Percentiles rank a stretch among this genome's conserved stretches.
phyloP scores from a whole-genome alignment of 1,139 yeast species.

The Geotrichum klebahnii region DNA sequence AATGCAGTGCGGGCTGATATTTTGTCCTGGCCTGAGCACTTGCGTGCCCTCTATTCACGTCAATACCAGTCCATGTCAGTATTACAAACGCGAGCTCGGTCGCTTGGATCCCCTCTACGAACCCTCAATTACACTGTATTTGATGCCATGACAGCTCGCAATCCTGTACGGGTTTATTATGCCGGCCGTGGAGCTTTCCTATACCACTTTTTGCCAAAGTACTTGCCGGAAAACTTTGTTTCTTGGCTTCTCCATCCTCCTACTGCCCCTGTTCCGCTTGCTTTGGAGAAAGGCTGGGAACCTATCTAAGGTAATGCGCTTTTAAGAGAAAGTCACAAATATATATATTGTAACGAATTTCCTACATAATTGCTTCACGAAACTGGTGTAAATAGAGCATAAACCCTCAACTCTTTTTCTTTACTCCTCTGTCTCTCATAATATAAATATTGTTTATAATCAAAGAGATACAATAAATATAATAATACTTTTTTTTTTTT shows the following conservation, averaged over 20 bases:
- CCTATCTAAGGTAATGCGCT: slow-evolving; percentile 17
- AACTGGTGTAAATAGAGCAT: too few species aligned
- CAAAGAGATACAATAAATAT: too few species aligned
- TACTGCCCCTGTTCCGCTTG: slow-evolving; percentile 21
- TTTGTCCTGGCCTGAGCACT: slow-evolving; percentile 42
- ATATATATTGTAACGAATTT: too few species aligned
- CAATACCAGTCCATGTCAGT: slow-evolving; percentile 36
- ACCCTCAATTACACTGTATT: slow-evolving; percentile 38
- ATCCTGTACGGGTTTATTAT: slow-evolving; percentile 38
- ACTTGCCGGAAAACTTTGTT: slow-evolving; percentile 38
- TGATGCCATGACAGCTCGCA: slow-evolving; percentile 35
- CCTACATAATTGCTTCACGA: too few species aligned
- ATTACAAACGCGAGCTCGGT: slow-evolving; percentile 33
- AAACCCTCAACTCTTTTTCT: too few species aligned
- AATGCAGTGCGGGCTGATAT: slow-evolving; percentile 41
- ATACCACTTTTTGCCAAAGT: slow-evolving; percentile 36
- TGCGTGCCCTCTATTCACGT: slow-evolving; percentile 39
- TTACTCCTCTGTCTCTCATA: too few species aligned
- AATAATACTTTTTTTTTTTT: too few species aligned
- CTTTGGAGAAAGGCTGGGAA: slow-evolving; percentile 22
- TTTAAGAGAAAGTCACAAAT: too few species aligned
- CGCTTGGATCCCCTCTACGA: slow-evolving; percentile 36
- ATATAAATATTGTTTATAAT: too few species aligned
- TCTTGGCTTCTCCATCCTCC: slow-evolving; percentile 37
- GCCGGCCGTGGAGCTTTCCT: slow-evolving; percentile 41